Conservation (phyloP, 2,329 filamentous ascomycete species). For the Aspergillus spinulosporus region DNA sequence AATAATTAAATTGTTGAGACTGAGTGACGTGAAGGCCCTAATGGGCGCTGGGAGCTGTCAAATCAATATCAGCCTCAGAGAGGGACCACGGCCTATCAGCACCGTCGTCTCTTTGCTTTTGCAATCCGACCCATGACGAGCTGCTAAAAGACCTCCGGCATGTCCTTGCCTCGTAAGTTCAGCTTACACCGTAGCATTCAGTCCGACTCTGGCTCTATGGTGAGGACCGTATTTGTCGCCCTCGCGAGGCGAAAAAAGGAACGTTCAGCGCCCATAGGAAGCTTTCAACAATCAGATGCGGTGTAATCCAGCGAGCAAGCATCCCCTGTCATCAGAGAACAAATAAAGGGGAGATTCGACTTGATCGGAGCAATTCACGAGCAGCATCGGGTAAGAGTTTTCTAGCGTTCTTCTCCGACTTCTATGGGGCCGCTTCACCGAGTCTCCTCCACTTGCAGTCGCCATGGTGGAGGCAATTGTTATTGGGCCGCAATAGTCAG, state of each 20-base stretch:
- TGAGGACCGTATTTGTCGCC: background rate
- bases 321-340: conserved; percentile 12
- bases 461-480: conserved; percentile 15
- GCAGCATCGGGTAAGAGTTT: conserved; percentile 17
- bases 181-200: background rate
- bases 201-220: background rate
- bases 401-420: conserved; percentile 25
- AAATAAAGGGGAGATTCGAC: conserved; percentile 6
- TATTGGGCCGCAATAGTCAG: conserved; percentile 21
- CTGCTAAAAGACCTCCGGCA: background rate
- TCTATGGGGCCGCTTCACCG: conserved; percentile 20
- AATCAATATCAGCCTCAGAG: conserved; percentile 14
- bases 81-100: background rate
- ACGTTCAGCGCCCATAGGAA: conserved; percentile 14
- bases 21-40: conserved; percentile 15
- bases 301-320: conserved; percentile 11
- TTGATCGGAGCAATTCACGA: conserved; percentile 3
- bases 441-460: conserved; percentile 12
- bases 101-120: background rate
- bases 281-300: conserved; percentile 10
- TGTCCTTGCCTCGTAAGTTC: background rate
- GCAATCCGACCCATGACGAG: background rate
- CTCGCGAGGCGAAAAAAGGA: conserved; percentile 2
- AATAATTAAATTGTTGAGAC: conserved; percentile 7
- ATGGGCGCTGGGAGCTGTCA: conserved; percentile 5